Evolutionary conservation across 192 early-diverging fungal genomes (phyloP).

Genomic region (Phlyctochytrium arcticum): DNA sequence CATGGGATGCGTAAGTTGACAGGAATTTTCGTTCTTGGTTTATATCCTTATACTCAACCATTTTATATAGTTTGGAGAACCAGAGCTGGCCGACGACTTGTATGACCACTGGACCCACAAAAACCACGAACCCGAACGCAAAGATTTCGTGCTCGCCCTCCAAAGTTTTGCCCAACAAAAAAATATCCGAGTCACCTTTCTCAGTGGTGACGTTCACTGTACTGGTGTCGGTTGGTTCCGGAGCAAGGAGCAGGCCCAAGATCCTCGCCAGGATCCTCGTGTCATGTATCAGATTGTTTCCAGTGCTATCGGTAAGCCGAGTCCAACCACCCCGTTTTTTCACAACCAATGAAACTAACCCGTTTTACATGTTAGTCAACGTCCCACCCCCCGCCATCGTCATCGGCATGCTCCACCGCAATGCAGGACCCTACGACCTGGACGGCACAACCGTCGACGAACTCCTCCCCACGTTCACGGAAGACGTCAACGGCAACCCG

Average conservation of each 20-base stretch:
- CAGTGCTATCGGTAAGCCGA: conserved; percentile 73
- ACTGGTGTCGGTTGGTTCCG: conserved; percentile 46
- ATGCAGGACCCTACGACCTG: conserved; percentile 51
- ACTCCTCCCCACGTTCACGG: conserved; percentile 68
- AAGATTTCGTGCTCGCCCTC: conserved; percentile 55
- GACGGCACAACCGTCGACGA: conserved; percentile 62
- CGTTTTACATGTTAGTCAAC: background rate
- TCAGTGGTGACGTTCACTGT: conserved; percentile 75
- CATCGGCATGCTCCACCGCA: conserved; percentile 61
- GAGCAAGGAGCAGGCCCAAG: conserved; percentile 62
- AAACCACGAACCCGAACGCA: conserved; percentile 68
- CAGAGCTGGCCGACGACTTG: conserved; percentile 82
- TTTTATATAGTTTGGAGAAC: conserved; percentile 61
- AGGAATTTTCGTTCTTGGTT: background rate
- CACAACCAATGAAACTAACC: background rate
- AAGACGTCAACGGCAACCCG: conserved; percentile 61
- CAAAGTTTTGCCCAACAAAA: conserved; percentile 59
- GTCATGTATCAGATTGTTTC: conserved; percentile 80
- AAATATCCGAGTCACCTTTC: conserved; percentile 69
- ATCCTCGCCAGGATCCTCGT: conserved; percentile 56
- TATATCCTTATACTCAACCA: background rate
- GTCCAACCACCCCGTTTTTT: background rate
- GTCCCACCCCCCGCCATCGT: conserved; percentile 67
- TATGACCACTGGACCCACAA: conserved; percentile 67
- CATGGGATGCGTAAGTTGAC: conserved; percentile 38